phyloP scores from a whole-genome alignment of 805 yeast species.

The Citeromyces nyonsensis region DNA sequence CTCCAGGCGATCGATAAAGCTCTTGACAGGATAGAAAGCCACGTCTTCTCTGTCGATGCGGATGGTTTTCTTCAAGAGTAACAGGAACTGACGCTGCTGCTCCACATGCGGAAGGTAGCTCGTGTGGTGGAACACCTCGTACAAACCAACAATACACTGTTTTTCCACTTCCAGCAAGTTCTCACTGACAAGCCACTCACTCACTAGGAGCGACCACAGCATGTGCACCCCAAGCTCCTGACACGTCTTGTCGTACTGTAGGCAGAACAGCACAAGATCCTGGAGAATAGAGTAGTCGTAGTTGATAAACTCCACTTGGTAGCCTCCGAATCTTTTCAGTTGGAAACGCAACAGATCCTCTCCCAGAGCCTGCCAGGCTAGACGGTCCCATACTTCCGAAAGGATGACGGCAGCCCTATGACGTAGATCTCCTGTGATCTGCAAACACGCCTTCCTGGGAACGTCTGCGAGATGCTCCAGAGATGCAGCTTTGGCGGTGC shows the following conservation, averaged over 20 bases:
- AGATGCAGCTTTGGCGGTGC: slow-evolving; percentile 53
- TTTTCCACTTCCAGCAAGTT: slow-evolving; percentile 43
- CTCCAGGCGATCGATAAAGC: slow-evolving; percentile 35
- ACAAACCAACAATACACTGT: slow-evolving; percentile 47
- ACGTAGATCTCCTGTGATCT: slow-evolving; percentile 49
- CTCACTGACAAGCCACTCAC: slow-evolving; percentile 46
- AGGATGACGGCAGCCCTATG: slow-evolving; percentile 39
- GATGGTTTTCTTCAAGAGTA: slow-evolving; percentile 29
- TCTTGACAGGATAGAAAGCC: slow-evolving; percentile 31
- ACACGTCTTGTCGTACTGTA: slow-evolving; percentile 50
- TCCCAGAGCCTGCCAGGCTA: slow-evolving; percentile 47
- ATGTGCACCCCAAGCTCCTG: slow-evolving; percentile 48
- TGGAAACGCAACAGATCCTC: slow-evolving; percentile 45
- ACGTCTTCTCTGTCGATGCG: slow-evolving; percentile 51
- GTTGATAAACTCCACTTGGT: slow-evolving; percentile 42
- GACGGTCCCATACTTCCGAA: slow-evolving; percentile 53
- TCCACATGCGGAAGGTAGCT: slow-evolving; percentile 36
- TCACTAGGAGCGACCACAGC: slow-evolving; percentile 57
- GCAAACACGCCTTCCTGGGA: slow-evolving; percentile 55
- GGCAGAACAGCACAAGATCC: slow-evolving; percentile 49
- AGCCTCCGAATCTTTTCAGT: slow-evolving; percentile 48
- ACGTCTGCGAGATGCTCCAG: slow-evolving; percentile 56
- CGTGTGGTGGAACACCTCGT: slow-evolving; percentile 42
- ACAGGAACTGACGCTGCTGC: slow-evolving; percentile 40
- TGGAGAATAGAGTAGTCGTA: slow-evolving; percentile 45